Evolutionary conservation across 1,284 basidiomycete species (phyloP).

Genomic region (Veloboletus limbatus): DNA sequence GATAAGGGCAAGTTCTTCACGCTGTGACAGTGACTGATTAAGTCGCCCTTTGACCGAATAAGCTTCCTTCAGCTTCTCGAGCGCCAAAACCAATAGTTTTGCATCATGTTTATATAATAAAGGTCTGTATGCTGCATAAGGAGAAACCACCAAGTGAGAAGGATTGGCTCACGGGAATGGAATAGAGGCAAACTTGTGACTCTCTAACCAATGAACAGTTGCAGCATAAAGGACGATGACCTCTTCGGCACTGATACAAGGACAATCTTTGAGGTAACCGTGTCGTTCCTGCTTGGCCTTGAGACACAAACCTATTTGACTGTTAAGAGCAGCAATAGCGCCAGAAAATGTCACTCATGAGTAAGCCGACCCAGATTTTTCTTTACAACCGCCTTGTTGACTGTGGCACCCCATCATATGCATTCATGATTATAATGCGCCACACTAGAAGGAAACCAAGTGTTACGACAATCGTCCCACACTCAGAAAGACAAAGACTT

Average conservation of each 20-base stretch:
- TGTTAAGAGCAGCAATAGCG: conserved; percentile 10
- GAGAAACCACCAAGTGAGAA: not conserved
- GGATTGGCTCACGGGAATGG: conserved; percentile 78
- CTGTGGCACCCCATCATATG: conserved; percentile 94
- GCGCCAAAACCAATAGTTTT: conserved; percentile 88
- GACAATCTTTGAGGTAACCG: conserved; percentile 95
- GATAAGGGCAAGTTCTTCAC: conserved; percentile 93
- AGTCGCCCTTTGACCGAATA: conserved; percentile 96
- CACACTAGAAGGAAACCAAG: conserved; percentile 46
- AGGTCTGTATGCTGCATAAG: conserved; percentile 48
- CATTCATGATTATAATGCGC: conserved; percentile 94
- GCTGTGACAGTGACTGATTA: conserved; percentile 94
- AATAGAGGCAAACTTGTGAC: conserved; percentile 93
- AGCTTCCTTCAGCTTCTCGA: conserved; percentile 97
- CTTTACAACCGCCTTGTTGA: conserved; percentile 98
- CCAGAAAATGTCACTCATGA: conserved; percentile 43
- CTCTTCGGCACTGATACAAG: conserved; percentile 95
- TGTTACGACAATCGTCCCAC: not conserved
- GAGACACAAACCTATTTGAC: conserved; percentile 72
- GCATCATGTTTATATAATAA: conserved; percentile 98
- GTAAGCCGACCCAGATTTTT: conserved; percentile 92
- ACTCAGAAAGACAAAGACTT: conserved; percentile 39
- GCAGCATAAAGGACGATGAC: conserved; percentile 97
- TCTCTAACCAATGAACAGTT: conserved; percentile 98
- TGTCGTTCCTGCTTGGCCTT: conserved; percentile 98